Base-by-base conservation (phyloP, 1,284 basidiomycete genomes). In the Violaceomyces palustris region DNA sequence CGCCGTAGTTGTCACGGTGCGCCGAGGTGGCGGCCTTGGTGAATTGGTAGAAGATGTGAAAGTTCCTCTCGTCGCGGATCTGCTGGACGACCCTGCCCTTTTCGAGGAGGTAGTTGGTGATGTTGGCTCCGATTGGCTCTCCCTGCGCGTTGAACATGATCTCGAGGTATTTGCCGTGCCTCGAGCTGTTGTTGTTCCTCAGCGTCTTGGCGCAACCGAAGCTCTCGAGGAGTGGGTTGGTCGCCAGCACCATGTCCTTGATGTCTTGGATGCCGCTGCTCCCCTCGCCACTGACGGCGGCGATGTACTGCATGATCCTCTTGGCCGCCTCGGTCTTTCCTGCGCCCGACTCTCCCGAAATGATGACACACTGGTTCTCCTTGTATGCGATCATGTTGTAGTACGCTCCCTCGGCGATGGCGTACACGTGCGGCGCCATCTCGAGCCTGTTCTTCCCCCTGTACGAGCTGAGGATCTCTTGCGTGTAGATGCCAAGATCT, bases 211-310 rank as follows among this genome's bases (percentile, higher is more conserved):
- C 94, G 76, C 94, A 98, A 19, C 94, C 94, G 63, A 99, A 99
- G 76, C 88, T 93, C 76, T 99, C 94, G 54, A 99, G 78, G 30
- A 99, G 76, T 18, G 94, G 94, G 74, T 99, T 98, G 14, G 94
- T 99, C 8, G 94, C 94, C 31, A 99, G 79, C n/a, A 98, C 94
- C 94, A 99, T 99, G 72, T 98, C 92, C 78, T 98, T 97, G 75
- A 98, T 92, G 74, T 91, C 86, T 73, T 93, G 88, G 56, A 98
- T 97, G 24, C 74, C 67, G 41, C 43, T 42, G 24, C 48, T 55
- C 2, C 86, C 85, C 15, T 73, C 74, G 42, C 88, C 88, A 27
- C 88, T 90, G 2, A 98, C 94, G 6, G 88, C 94, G 10, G 94
- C 94, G 61, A 98, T 96, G 74, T 98, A 99, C 76, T 98, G 92